Base-by-base conservation (phyloP, 129 eudicot species). In the Lactuca saligna region DNA sequence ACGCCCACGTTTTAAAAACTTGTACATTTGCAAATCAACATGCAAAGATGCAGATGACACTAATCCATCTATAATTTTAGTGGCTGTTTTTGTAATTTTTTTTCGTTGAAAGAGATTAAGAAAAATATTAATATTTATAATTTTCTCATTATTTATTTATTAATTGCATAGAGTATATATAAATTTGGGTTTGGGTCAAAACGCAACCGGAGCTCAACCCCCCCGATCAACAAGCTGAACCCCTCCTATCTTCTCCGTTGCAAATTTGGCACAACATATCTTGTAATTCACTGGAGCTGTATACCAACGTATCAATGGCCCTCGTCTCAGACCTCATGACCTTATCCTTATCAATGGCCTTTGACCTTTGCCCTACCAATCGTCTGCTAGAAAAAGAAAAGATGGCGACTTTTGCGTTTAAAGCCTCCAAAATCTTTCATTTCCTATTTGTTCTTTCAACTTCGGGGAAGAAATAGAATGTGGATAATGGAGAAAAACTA, bases 401-500 rank as follows among this genome's bases (percentile, higher is more conserved):
- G 79, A 57, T 66, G 42, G 73, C 50, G 35, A 67, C 63, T 58
- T 75, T 57, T 14, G 35, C 5, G 44, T 57, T 57, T 4, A 14
- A 61, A 35, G 16, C 25, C 79, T 75, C 46, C 79, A 75, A 49
- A 48, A 6, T 66, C 61, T 58, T 75, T 75, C 61, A 57, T 42
- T 4, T 61, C 4, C 66, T 37, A 39, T 72, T 68, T 54, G 16
- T 53, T 57, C 42, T n/a, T 50, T 65, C n/a, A 34, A 57, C n/a
- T n/a, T 59, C 32, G 1, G 31, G 64, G 25, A n/a, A 66, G 41
- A 42, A 62, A 14, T 34, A 39, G 37, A 54, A 62, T 4, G 70
- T 53, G 17, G 75, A 76, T 76, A 76, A 76, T 76, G 65, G 56
- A 76, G 70, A 68, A 76, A 61, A 61, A 54, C 71, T 61, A 15